Base-by-base conservation (phyloP, 148 eudicot species). In the Fagopyrum homotropicum region DNA sequence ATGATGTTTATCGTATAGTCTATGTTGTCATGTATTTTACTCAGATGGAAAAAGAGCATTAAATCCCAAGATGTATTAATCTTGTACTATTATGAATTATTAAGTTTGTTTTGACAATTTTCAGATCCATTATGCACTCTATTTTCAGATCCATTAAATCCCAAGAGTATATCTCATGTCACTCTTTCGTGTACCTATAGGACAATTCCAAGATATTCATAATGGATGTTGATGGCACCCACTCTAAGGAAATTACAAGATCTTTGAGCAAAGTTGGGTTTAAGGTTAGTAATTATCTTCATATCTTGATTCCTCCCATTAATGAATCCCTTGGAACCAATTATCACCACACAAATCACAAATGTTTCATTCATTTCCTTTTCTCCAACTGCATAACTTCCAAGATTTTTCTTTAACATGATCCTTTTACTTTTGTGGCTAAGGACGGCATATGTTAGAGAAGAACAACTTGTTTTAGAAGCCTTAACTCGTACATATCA, bases 161-260 rank as follows among this genome's bases (percentile, higher is more conserved):
- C 30, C 45, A 30, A 9, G 44, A 63, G 43, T 22, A 48, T 60
- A 45, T 54, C 79, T 83, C 72, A 70, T 76, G 69, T 84, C 72
- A 75, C 59, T 72, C 77, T 60, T 78, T 82, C 74, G 54, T 82
- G 79, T 80, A 75, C 75, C 76, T 86, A 83, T 86, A 95, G 98
- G 92, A 84, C 86, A 83, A 90, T 75, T 92, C 97, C 77, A 86
- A 90, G 83, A 87, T 95, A 73, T 82, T 95, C 66, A 76, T 95
- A 77, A 95, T 95, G 92, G 98, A 95, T 90, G 96, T 82, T 82
- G 92, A 95, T 84, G 98, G 98, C 72, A 78, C 82, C 71, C 86
- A 85, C 72, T 90, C 97, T 56, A 95, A 95, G 82, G 85, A 90
- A 72, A 87, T 95, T 79, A 97, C 98, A 48, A 89, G 98, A 82